phyloP scores from a whole-genome alignment of 345 rosid genomes.

The Aquilaria sinensis region DNA sequence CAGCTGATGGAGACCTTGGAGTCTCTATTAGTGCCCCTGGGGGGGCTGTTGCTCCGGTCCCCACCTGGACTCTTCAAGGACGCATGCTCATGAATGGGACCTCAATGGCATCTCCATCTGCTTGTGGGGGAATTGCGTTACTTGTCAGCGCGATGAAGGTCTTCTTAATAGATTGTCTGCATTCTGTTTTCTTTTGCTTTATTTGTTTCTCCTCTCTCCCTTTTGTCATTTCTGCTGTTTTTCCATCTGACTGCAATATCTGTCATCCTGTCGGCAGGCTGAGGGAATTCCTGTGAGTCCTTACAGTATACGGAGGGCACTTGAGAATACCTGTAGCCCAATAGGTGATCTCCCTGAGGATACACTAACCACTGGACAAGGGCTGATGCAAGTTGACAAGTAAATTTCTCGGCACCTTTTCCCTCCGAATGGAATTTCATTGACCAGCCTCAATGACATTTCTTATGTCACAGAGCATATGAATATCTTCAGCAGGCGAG shows the following conservation, averaged over 20 bases:
- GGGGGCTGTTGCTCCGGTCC: slow-evolving; percentile 99
- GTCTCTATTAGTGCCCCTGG: slow-evolving; percentile 98
- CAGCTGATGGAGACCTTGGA: slow-evolving; percentile 97
- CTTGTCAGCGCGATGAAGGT: slow-evolving; percentile 98
- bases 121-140: slow-evolving; percentile 95
- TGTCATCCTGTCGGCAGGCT: slow-evolving; percentile 44
- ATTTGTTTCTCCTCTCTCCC: background rate
- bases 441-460: slow-evolving; percentile 18
- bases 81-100: slow-evolving; percentile 99
- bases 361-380: slow-evolving; percentile 85
- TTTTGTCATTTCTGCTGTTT: slow-evolving; percentile 10
- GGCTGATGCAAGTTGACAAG: slow-evolving; percentile 98
- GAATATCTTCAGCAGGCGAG: slow-evolving; percentile 57
- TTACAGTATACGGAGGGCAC: slow-evolving; percentile 76
- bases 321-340: slow-evolving; percentile 79
- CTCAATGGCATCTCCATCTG: slow-evolving; percentile 99
- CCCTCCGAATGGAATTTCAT: slow-evolving; percentile 11
- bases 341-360: slow-evolving; percentile 74
- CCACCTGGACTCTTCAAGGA: slow-evolving; percentile 97
- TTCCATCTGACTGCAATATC: slow-evolving; percentile 12
- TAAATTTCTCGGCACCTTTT: slow-evolving; percentile 26
- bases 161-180: slow-evolving; percentile 9
- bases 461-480: slow-evolving; percentile 57
- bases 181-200: slow-evolving; percentile 11
- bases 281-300: slow-evolving; percentile 81